Evolutionary conservation across 2,329 filamentous ascomycete species (phyloP).

Genomic region (Ceratocystiopsis minuta): DNA sequence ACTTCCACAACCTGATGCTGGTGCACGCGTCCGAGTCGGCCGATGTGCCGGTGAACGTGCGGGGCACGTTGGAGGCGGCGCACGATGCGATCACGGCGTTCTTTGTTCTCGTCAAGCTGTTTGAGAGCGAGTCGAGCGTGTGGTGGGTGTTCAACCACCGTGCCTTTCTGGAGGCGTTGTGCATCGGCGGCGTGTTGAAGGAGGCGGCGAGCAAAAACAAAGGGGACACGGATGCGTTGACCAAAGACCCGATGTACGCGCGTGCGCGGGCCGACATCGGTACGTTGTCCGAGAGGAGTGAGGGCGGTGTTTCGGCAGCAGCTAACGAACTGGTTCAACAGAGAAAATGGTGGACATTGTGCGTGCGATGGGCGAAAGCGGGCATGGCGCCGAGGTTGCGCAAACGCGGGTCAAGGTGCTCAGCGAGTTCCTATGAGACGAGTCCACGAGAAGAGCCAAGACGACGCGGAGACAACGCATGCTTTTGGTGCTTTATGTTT

Average conservation of each 20-base stretch:
- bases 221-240: conserved; percentile 25
- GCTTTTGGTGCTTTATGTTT: too few relatives aligned
- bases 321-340: not conserved
- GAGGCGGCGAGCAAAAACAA: conserved; percentile 28
- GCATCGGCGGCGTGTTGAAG: conserved; percentile 42
- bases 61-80: conserved; percentile 55
- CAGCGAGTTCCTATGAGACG: conserved; percentile 27
- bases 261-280: conserved; percentile 42
- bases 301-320: too few relatives aligned
- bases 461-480: too few relatives aligned
- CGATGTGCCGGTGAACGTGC: conserved; percentile 45
- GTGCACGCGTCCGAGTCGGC: conserved; percentile 53
- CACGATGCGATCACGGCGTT: conserved; percentile 59
- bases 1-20: conserved; percentile 68
- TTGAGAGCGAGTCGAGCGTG: conserved; percentile 54
- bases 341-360: conserved; percentile 43
- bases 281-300: conserved; percentile 20
- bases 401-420: conserved; percentile 40
- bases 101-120: conserved; percentile 52
- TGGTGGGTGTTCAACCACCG: conserved; percentile 79
- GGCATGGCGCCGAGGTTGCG: conserved; percentile 39
- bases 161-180: conserved; percentile 59
- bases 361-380: conserved; percentile 36
- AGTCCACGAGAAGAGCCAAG: too few relatives aligned
- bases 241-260: conserved; percentile 39